Base-by-base conservation (phyloP, 2,329 filamentous ascomycete genomes). In the Curvularia lunata region DNA sequence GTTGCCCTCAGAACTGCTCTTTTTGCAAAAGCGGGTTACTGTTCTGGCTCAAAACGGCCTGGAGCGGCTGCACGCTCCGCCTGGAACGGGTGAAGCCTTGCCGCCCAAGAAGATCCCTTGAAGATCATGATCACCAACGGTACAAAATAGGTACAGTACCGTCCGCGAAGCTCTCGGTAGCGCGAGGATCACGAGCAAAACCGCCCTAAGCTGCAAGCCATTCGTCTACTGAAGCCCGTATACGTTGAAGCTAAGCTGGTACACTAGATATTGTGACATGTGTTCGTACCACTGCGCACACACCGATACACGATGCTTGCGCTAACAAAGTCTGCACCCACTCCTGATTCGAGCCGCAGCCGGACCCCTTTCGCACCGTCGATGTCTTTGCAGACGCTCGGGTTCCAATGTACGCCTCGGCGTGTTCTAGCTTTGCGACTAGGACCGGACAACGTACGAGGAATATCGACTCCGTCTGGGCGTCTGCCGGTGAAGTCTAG, bases 91-190 rank as follows among this genome's bases (percentile, higher is more conserved):
- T 38, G 34, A 32, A 42, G 40, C 49, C 28, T 43, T 13, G 40
- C 37, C 40, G 45, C 52, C 27, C 13, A 13, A 54, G 40, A n/a
- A 43, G 38, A 38, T 27, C 32, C 12, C 21, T 40, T 23, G 52
- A 40, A 50, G 28, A 50, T 55, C 37, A 40, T 50, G 46, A 43
- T 50, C 52, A 50, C 46, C 46, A 41, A 41, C 34, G 52, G 40
- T 48, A 41, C 34, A n/a, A 32, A 27, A 30, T 23, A 28, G 43
- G n/a, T 30, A 19, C n/a, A 37, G n/a, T 46, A 30, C 28, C 8
- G n/a, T 5, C n/a, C 8, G 25, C 25, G 7, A 10, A 2, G 16
- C 43, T 30, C 43, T 21, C 18, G 10, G 25, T 46, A 46, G 25
- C 25, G 25, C 25, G 9, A 46, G 18, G 27, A 30, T 32, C 27